Base-by-base conservation (phyloP, 2,329 filamentous ascomycete species). In the Podosphaera fusca region DNA sequence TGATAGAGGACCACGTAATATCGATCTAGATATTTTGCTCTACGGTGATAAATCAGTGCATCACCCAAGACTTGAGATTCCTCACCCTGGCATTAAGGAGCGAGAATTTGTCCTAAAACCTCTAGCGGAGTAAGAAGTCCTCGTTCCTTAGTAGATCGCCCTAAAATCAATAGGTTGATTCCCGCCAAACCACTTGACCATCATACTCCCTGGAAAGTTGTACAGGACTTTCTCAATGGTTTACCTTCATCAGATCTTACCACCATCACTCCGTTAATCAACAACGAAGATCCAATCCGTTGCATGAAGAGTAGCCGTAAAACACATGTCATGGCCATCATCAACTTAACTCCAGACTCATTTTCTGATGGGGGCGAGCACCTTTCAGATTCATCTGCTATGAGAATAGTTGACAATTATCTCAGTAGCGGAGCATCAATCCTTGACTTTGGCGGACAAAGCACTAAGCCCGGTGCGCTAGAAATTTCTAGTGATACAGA, bases 281-380 rank as follows among this genome's bases (percentile, higher is more conserved):
- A 69, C 4, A 67, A 68, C 4, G 67, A 76, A 42, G 69, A 74
- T 9, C 72, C 79, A 0, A 70, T 92, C 45, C 77, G 78, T 55
- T 75, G 85, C 21, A 70, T 80, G 35, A 70, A 73, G 36, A 70
- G 75, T 5, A 73, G 75, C 10, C 63, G 67, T 53, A 74, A 72
- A 56, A 95, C 90, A 0, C 79, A 80, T 51, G 71, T 95, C 62
- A 98, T 98, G 92, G 86, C 85, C 57, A 94, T 98, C 61, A 74
- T 96, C 51, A 98, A 98, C 69, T 72, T 94, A 56, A 96, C 92
- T 0, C 90, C 90, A 0, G 90, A 98, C 70, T 96, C 90, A 8
- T 98, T 98, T 72, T 96, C 90, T 0, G 89, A 96, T 66, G 90
- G 88, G 56, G 88, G 88, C 7, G 65, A 73, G 7, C 78, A 88